Percentiles rank a stretch among this genome's conserved stretches.
phyloP scores from a whole-genome alignment of 495 filamentous ascomycete genomes.

The Aspergillus bertholletiae region DNA sequence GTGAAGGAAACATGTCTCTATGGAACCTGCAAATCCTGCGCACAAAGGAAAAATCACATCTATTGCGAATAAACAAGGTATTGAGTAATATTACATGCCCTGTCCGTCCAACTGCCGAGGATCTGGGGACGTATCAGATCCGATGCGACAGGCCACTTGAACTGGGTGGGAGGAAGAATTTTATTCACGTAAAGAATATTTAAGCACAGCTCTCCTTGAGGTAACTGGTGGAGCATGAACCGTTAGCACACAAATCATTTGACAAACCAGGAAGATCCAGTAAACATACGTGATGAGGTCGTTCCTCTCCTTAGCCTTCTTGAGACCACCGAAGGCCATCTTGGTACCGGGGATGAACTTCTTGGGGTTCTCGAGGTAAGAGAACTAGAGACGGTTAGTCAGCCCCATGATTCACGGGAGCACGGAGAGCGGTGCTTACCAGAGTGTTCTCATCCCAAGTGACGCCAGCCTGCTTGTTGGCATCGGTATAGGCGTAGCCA shows the following conservation, averaged over 20 bases:
- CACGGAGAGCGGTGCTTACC: conserved; percentile 48
- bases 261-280: neutral
- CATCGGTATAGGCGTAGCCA: conserved; percentile 97
- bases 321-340: conserved; percentile 99
- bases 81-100: conserved; percentile 46
- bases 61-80: conserved; percentile 19
- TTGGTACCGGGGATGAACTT: conserved; percentile 99
- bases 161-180: conserved; percentile 22
- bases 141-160: conserved; percentile 12
- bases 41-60: conserved; percentile 20
- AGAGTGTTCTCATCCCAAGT: conserved; percentile 84
- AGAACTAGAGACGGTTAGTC: conserved; percentile 53
- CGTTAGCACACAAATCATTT: conserved; percentile 4
- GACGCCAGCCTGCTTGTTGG: conserved; percentile 96
- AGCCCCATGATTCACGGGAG: neutral
- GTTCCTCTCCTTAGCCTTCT: conserved; percentile 99
- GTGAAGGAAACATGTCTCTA: conserved; percentile 23
- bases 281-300: conserved; percentile 91
- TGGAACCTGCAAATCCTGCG: conserved; percentile 20
- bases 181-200: conserved; percentile 20
- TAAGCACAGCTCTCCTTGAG: conserved; percentile 63
- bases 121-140: neutral
- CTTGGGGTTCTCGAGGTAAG: conserved; percentile 90
- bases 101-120: conserved; percentile 22
- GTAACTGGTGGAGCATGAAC: conserved; percentile 42